A percentile compares a stretch with the other conserved stretches of the same genome.
phyloP scores from a whole-genome alignment of 164 flowering plant genomes.

The Vitis cinerea region DNA sequence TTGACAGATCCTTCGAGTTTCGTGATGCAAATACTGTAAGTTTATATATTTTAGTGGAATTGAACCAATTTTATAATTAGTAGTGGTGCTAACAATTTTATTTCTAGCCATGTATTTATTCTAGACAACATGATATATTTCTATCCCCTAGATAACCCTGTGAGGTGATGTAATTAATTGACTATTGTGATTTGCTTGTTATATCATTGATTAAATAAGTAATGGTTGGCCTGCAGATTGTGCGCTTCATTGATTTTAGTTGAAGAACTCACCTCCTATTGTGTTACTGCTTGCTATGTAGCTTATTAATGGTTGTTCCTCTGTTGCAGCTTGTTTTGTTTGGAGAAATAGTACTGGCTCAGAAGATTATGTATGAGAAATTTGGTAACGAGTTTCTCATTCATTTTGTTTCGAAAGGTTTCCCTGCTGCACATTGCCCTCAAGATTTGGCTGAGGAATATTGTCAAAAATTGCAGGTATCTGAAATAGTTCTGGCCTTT shows the following conservation, averaged over 20 bases:
- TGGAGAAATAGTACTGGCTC: slow-evolving; percentile 91
- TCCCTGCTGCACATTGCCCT: slow-evolving; percentile 71
- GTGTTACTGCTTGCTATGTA: neutral
- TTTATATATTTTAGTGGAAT: neutral
- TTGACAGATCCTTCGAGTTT: slow-evolving; percentile 92
- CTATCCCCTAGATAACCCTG: too few species aligned
- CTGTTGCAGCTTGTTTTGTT: slow-evolving; percentile 69
- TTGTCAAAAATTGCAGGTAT: slow-evolving; percentile 90
- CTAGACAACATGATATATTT: too few species aligned
- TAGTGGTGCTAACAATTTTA: too few species aligned
- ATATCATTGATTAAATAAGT: neutral
- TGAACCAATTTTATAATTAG: too few species aligned
- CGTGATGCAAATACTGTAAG: slow-evolving; percentile 94
- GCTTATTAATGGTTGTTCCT: neutral
- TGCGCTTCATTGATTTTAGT: neutral
- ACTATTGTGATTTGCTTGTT: neutral
- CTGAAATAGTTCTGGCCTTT: neutral
- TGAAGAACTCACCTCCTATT: neutral
- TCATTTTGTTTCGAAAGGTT: slow-evolving; percentile 66
- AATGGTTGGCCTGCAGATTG: too few species aligned
- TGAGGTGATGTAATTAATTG: too few species aligned
- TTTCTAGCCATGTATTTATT: too few species aligned
- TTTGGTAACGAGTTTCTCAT: slow-evolving; percentile 81
- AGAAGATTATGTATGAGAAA: slow-evolving; percentile 94
- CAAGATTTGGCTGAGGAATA: slow-evolving; percentile 78